phyloP scores from a whole-genome alignment of 768 basidiomycete genomes.

The Udeniomyces megalosporus region DNA sequence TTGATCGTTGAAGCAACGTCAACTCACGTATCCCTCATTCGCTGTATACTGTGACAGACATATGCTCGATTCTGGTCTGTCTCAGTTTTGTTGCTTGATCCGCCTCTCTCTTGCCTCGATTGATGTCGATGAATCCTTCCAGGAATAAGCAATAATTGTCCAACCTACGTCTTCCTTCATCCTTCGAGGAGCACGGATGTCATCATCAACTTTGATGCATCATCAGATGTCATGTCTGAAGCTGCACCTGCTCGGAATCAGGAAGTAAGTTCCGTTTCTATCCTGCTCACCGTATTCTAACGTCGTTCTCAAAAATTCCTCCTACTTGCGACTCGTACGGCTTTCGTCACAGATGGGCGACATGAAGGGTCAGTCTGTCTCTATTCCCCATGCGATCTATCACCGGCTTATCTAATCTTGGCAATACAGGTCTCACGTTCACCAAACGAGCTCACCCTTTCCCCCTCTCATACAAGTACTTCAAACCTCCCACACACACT shows the following conservation, averaged over 20 bases:
- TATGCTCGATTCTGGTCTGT: too few species aligned
- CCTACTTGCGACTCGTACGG: too few species aligned
- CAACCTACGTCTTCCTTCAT: conserved; percentile 17
- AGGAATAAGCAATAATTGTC: conserved; percentile 16
- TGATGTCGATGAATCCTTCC: background rate
- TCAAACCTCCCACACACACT: background rate
- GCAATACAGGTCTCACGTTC: conserved; percentile 3
- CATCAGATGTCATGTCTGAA: conserved; percentile 2
- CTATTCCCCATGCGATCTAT: too few species aligned
- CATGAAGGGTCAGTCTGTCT: conserved; percentile 13
- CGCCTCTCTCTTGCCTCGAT: conserved; percentile 3
- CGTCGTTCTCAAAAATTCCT: too few species aligned
- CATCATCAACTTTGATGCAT: conserved; percentile 16
- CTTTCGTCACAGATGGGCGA: conserved; percentile 10
- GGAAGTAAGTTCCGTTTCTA: background rate
- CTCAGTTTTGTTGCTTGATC: too few species aligned
- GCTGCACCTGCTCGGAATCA: conserved; percentile 10
- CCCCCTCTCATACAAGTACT: background rate
- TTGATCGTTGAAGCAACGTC: too few species aligned
- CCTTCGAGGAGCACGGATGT: conserved; percentile 14
- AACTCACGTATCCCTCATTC: too few species aligned
- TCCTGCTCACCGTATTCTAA: too few species aligned
- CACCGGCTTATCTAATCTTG: background rate
- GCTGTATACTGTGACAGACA: too few species aligned
- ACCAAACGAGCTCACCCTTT: conserved; percentile 10